Base-by-base conservation (phyloP, 768 basidiomycete species). In the Mrakia frigida region DNA sequence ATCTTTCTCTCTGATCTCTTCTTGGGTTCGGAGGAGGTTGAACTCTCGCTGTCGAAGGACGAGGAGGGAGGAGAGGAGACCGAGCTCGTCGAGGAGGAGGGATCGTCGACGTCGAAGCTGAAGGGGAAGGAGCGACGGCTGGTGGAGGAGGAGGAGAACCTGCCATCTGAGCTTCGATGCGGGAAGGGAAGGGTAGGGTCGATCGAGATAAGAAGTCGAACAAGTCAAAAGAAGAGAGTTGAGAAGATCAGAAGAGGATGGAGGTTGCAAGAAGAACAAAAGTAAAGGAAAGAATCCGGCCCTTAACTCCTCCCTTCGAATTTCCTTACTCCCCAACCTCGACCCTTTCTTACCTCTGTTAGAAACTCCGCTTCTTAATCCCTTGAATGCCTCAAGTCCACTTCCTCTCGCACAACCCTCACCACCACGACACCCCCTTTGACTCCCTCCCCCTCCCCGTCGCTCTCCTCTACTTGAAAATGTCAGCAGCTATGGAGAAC, bases 21-120 rank as follows among this genome's bases (percentile, higher is more conserved):
- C 56, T 6, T n/a, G 3, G 53, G 23, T 53, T 25, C 3, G 23
- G 56, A 5, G 56, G 56, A 5, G 56, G 25, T 6, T 4, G 56
- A 3, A 56, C 56, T 11, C 56, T n/a, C 0, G 56, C 56, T 6
- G n/a, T n/a, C n/a, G 23, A 23, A 25, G 56, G 56, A n/a, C 56
- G 56, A 13, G 56, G 56, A 56, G 56, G 56, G 56, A 56, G 56
- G 56, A 56, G 56, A 28, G 63, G 33, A 21, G 63, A 65, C 1
- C 63, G 63, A 65, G 63, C 63, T 65, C 33, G 63, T 37, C 33
- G 63, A 65, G 33, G 63, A 65, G 31, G 63, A 56, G 28, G 56
- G 13, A 25, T 14, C 7, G 63, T 35, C 33, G 33, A 39, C 18
- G 37, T 35, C 31, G 31, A 31, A 35, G 35, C 31, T 63, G n/a